Conservation (phyloP, 306 rosid species). For the Prunus padus region DNA sequence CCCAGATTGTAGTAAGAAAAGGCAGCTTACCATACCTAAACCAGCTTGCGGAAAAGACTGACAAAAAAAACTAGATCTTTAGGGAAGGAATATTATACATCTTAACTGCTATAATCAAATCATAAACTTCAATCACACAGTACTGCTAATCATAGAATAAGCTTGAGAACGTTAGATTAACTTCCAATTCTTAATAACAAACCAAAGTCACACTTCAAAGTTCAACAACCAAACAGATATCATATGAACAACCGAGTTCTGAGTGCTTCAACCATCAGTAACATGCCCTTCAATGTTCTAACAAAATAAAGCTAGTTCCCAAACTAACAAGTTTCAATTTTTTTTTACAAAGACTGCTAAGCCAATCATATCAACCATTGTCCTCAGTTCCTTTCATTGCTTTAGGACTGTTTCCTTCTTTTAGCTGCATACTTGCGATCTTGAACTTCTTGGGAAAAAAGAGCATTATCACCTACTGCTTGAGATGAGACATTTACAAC, state of each 20-base stretch:
- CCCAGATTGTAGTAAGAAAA: no score
- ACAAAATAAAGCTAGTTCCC: neutral
- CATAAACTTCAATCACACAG: neutral
- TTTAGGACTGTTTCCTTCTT: constrained; percentile 28
- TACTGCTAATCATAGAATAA: no score
- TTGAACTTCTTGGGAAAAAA: constrained; percentile 11
- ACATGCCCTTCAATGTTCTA: no score
- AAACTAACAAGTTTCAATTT: neutral
- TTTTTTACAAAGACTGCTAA: neutral
- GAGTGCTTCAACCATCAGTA: no score
- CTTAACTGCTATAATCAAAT: neutral
- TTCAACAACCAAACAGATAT: neutral
- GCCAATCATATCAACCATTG: neutral
- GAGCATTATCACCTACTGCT: constrained; percentile 28
- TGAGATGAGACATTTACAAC: constrained; percentile 38
- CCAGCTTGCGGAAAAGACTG: no score
- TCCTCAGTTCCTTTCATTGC: constrained; percentile 12
- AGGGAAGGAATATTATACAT: no score
- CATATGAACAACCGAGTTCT: neutral
- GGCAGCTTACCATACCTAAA: no score
- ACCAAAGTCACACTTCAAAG: neutral
- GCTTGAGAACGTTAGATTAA: neutral
- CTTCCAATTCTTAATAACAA: neutral
- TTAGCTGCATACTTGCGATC: constrained; percentile 24
- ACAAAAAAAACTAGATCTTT: no score